Evolutionary conservation across 2,329 filamentous ascomycete species (phyloP).

Genomic region (Lachnellula hyalina): DNA sequence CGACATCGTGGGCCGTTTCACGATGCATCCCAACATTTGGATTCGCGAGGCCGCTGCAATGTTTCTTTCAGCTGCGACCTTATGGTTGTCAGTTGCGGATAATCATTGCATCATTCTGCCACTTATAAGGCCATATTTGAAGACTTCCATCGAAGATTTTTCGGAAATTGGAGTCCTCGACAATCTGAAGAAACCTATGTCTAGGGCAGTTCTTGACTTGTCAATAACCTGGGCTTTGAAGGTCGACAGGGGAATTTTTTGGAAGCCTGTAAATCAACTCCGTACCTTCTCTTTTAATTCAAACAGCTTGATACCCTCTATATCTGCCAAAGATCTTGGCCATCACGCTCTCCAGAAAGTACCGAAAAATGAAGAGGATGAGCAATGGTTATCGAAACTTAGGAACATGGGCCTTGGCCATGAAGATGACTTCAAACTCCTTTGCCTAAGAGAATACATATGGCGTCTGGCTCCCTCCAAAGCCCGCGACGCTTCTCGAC

Average conservation of each 20-base stretch:
- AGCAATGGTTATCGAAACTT: slow-evolving; percentile 83
- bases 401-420: slow-evolving; percentile 73
- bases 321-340: slow-evolving; percentile 52
- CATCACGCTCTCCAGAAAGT: slow-evolving; percentile 56
- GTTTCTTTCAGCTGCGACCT: slow-evolving; percentile 73
- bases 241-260: slow-evolving; percentile 77
- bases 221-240: slow-evolving; percentile 81
- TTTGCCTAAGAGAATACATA: slow-evolving; percentile 84
- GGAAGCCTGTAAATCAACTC: slow-evolving; percentile 70
- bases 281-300: slow-evolving; percentile 63
- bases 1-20: slow-evolving; percentile 75
- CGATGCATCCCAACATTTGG: slow-evolving; percentile 93
- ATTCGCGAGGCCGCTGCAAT: slow-evolving; percentile 84
- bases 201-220: slow-evolving; percentile 77
- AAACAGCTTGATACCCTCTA: slow-evolving; percentile 46
- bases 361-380: slow-evolving; percentile 83
- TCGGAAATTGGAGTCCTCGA: slow-evolving; percentile 73
- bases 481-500: slow-evolving; percentile 18
- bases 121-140: slow-evolving; percentile 75
- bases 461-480: slow-evolving; percentile 77
- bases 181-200: slow-evolving; percentile 73
- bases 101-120: slow-evolving; percentile 78
- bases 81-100: slow-evolving; percentile 73
- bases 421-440: slow-evolving; percentile 86
- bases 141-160: slow-evolving; percentile 63